Evolutionary conservation across 2,329 filamentous ascomycete genomes (phyloP), one percentile per base, ranked within the genome.

Genomic region (Grosmannia serpens): DNA sequence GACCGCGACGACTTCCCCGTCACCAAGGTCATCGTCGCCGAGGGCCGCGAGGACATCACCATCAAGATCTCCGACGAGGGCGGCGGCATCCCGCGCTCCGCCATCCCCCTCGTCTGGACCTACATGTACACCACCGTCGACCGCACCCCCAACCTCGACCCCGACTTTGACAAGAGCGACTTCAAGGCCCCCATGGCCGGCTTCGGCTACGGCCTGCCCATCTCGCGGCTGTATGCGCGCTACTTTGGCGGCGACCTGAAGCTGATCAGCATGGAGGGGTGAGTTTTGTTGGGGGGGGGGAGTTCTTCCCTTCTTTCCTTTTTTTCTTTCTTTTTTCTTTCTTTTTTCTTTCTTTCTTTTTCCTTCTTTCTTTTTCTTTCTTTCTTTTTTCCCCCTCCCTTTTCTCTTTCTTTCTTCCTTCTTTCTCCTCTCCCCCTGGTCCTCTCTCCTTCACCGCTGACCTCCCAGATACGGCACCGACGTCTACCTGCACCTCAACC

Each of bases 71-170:
- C 88, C 5, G 94, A 99, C 70, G 94, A 99, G 74, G 94, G 94
- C 60, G 94, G 94, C 63, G 94, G 94, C 62, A 97, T 99, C 57
- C 91, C 94, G 0, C 80, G 94, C 67, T 95, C 88, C 66, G 84
- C 90, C 56, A 97, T 99, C 63, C 94, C 94, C 6, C 80, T 99
- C 17, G 94, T 97, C n/a, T 99, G 94, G 94, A 99, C 94, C 15
- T 99, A 99, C 72, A 99, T 97, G 94, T 99, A 99, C 72, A 99
- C 94, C 41, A 99, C 94, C 2, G 94, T 99, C 63, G 94, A 97
- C 71, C 85, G 91, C 66, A 97, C 94, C 26, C 94, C 94, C 17
- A 95, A 86, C 69, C 77, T 99, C 62, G 94, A 99, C 69, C 94
- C 94, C 0, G 92, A 97, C 70, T 99, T 97, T 71, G 92, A 99